Conservation (phyloP, 352 stramenopile genomes). For the Phytopythium sindhum region DNA sequence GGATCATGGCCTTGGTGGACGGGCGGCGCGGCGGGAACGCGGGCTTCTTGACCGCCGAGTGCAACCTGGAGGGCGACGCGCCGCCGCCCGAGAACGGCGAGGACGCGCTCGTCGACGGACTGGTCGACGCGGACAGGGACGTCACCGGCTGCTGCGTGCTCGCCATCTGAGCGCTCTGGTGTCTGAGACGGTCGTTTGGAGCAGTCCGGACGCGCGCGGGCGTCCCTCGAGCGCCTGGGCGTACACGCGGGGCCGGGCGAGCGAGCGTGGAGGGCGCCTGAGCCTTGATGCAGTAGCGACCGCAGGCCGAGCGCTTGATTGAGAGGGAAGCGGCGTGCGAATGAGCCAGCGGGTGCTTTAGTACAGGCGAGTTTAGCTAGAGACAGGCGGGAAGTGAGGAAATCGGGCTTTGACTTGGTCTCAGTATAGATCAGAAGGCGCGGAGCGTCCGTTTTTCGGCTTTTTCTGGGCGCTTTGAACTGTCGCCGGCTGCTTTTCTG, state of each 20-base stretch:
- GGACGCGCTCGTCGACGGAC: constrained; percentile 1
- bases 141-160: constrained; percentile 3
- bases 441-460: not conserved
- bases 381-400: constrained; percentile 7
- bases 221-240: too few relatives aligned
- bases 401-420: constrained; percentile 11
- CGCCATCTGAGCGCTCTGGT: constrained; percentile 3
- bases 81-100: not conserved
- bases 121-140: constrained; percentile 14
- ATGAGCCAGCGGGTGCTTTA: not conserved
- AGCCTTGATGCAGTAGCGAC: too few relatives aligned
- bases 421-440: constrained; percentile 13
- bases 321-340: not conserved
- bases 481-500: constrained; percentile 9
- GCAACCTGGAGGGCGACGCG: not conserved
- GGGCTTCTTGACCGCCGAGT: not conserved
- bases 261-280: too few relatives aligned
- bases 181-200: not conserved
- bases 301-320: not conserved
- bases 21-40: constrained; percentile 24
- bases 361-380: not conserved
- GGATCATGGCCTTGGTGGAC: constrained; percentile 49
- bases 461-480: not conserved
- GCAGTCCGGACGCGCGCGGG: too few relatives aligned
- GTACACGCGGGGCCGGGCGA: too few relatives aligned